These are phyloP conservation scores for Biscutella laevigata DNA, from an alignment of 441 rosid species.

Conservation along the genomic window DNA sequence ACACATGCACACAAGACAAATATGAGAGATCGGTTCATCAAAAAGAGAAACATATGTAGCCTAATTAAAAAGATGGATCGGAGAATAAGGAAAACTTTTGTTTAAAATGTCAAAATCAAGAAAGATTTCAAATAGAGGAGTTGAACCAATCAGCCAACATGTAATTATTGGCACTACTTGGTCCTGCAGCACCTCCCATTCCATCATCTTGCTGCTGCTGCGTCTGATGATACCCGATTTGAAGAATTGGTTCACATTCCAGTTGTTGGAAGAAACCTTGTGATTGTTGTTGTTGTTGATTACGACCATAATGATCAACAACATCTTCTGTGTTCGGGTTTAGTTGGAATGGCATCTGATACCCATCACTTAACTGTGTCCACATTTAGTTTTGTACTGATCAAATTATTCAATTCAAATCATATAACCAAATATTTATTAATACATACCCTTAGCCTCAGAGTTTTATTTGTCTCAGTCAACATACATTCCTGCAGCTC, in stretches of 20 bases:
- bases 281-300: constrained; percentile 37
- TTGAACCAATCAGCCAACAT: constrained; percentile 69
- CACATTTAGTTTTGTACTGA: neutral
- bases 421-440: neutral
- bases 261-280: constrained; percentile 75
- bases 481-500: constrained; percentile 72
- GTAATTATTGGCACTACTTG: constrained; percentile 75
- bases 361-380: constrained; percentile 78
- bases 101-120: neutral
- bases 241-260: constrained; percentile 87
- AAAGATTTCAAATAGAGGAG: constrained; percentile 17
- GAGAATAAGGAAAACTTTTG: too few species aligned
- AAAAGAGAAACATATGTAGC: neutral
- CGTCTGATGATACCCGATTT: constrained; percentile 76
- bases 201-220: constrained; percentile 37
- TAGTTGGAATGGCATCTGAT: constrained; percentile 65
- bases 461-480: constrained; percentile 63
- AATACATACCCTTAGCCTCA: constrained; percentile 67
- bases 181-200: constrained; percentile 43
- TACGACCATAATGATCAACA: constrained; percentile 38
- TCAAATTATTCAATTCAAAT: neutral
- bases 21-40: neutral
- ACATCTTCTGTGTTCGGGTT: constrained; percentile 54
- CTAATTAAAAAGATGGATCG: neutral
- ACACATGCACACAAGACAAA: constrained; percentile 17